Base-by-base conservation (phyloP, 352 stramenopile species). In the Pythium monospermum region DNA sequence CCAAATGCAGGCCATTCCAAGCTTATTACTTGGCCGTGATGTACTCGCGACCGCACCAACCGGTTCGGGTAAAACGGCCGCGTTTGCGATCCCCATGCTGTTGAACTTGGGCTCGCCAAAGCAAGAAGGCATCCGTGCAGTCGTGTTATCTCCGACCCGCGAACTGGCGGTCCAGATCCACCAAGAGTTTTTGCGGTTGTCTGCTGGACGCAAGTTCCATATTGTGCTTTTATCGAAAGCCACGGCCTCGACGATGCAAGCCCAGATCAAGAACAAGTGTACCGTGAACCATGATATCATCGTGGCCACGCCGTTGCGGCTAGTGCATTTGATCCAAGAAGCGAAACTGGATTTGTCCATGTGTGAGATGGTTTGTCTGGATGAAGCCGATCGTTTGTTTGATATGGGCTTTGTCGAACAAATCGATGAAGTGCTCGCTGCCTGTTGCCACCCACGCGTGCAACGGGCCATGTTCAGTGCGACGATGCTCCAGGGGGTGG, bases 341-440 rank as follows among this genome's bases (percentile, higher is more conserved):
- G 65, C 75, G 13, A 69, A 81, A 43, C 68, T 99, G 7, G 82
- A 96, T 42, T 56, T 86, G 13, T 80, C 71, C 7, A 94, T 67
- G 30, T 86, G 97, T 54, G 76, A 97, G 54, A 85, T 98, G 44
- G 75, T 99, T 11, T 96, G 98, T 36, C 68, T 99, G 15, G 97
- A 99, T 70, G 97, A 99, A 77, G 96, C 95, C 12, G 97, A 99
- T 72, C 92, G 96, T 57, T 72, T 99, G 7, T 94, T 99, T 33
- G 97, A 99, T 50, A 81, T 95, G 71, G 89, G 84, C 30, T 98
- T 99, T 61, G 69, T 98, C 19, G 76, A 92, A 52, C 97, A 99
- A 70, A 96, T 99, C 46, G 97, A 99, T 69, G 87, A 96, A 38
- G 91, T 99, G 55, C 87, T 99, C 27, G 81, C 83, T 26, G 77